These are phyloP conservation scores for Vigna mungo DNA, from an alignment of 306 rosid genomes.

Conservation along the genomic window DNA sequence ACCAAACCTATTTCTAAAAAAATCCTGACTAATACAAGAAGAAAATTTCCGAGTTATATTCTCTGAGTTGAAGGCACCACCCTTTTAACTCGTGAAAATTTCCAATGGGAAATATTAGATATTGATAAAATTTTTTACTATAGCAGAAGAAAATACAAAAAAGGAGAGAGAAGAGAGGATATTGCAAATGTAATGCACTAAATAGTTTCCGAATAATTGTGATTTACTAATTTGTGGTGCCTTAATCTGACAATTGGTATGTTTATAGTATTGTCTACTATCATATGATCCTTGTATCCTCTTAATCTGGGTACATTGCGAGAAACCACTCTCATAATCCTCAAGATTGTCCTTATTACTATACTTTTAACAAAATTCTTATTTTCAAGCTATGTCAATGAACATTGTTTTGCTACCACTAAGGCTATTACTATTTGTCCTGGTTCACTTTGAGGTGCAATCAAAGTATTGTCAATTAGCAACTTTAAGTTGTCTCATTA, in stretches of 20 bases:
- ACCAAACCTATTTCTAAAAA: no score
- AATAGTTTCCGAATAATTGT: background rate
- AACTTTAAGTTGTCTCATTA: conserved; percentile 21
- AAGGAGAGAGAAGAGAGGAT: background rate
- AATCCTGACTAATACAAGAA: background rate
- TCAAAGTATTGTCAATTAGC: conserved; percentile 3
- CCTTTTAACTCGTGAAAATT: background rate
- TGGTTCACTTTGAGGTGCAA: conserved; percentile 3
- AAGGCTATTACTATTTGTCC: background rate
- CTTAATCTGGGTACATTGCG: conserved; percentile 1
- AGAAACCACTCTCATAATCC: background rate
- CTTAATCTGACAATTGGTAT: background rate
- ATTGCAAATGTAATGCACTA: conserved; percentile 2
- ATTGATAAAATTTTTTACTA: conserved; percentile 1
- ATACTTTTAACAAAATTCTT: background rate
- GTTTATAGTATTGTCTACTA: background rate
- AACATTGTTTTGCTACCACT: background rate
- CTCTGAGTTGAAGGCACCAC: background rate
- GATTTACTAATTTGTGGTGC: background rate
- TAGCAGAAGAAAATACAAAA: conserved; percentile 13
- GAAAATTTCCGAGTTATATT: background rate
- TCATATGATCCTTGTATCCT: background rate
- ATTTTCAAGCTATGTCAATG: conserved; percentile 11
- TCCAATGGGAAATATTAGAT: background rate
- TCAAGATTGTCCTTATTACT: background rate